Percentiles rank a stretch among this genome's conserved stretches.
Conservation (phyloP, 352 stramenopile species). For the Phytophthora cajani region DNA sequence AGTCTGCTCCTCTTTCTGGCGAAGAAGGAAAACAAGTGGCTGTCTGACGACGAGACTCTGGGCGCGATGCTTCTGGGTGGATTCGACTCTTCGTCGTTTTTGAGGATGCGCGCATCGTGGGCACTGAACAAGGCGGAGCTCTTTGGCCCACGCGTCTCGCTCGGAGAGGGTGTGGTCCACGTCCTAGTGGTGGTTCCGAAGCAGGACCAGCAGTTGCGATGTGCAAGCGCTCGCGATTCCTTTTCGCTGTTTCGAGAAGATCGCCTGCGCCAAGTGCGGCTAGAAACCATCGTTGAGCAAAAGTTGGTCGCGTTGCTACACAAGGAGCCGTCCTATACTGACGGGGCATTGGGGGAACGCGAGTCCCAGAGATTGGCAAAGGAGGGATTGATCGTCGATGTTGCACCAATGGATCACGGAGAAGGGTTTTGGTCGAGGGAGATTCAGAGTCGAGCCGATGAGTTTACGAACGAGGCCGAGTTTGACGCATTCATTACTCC, state of each 20-base stretch:
- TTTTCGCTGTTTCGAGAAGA: not conserved
- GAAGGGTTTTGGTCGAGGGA: slow-evolving; percentile 13
- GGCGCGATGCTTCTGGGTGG: too few species aligned
- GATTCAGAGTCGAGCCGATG: slow-evolving; percentile 7
- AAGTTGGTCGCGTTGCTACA: not conserved
- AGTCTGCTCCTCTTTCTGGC: too few species aligned
- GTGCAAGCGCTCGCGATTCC: not conserved
- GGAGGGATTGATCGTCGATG: slow-evolving; percentile 6
- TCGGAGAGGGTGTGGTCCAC: too few species aligned
- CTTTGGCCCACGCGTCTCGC: too few species aligned
- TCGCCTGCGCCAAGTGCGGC: not conserved
- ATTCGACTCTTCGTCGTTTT: too few species aligned
- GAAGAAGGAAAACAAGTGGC: not conserved
- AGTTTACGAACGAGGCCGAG: slow-evolving; percentile 1
- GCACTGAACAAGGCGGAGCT: too few species aligned
- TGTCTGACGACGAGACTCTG: too few species aligned
- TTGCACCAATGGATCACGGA: not conserved
- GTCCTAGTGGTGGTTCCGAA: too few species aligned
- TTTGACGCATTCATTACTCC: slow-evolving; percentile 3
- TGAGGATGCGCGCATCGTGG: too few species aligned
- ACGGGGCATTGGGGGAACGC: slow-evolving; percentile 5
- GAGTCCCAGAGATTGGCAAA: slow-evolving; percentile 5
- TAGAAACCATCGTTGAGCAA: not conserved
- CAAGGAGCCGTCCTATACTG: slow-evolving; percentile 3
- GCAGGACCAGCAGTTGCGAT: too few species aligned